Evolutionary conservation across 306 rosid genomes (phyloP).

Genomic region (Cicer cuneatum): DNA sequence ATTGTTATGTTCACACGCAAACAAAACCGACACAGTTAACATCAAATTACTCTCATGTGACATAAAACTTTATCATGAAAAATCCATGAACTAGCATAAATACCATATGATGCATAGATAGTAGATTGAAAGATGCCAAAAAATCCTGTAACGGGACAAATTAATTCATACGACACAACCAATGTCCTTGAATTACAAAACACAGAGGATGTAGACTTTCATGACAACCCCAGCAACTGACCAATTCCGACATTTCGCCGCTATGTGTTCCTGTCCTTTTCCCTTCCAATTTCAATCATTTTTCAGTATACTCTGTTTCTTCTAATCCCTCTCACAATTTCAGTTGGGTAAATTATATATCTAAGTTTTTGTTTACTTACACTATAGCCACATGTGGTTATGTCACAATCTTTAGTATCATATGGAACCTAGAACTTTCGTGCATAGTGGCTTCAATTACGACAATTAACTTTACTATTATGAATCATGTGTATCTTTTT

Average conservation of each 20-base stretch:
- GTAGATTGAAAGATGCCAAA: conserved; percentile 45
- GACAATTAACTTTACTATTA: neutral
- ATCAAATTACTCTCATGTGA: neutral
- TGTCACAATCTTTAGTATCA: too few relatives aligned
- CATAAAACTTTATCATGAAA: neutral
- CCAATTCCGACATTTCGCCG: conserved; percentile 43
- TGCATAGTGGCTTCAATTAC: neutral
- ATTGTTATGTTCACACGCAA: neutral
- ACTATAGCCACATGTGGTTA: too few relatives aligned
- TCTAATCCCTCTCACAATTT: neutral
- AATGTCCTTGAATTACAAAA: conserved; percentile 38
- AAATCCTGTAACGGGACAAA: conserved; percentile 35
- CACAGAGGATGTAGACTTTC: conserved; percentile 44
- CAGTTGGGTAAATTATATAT: neutral
- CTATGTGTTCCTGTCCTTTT: conserved; percentile 49
- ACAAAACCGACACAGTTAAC: neutral
- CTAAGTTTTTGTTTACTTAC: neutral
- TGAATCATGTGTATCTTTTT: too few relatives aligned
- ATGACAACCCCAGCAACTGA: conserved; percentile 23
- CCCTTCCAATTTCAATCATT: conserved; percentile 35
- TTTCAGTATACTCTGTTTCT: neutral
- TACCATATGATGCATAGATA: neutral
- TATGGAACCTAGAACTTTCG: neutral
- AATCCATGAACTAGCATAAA: neutral
- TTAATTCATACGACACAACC: conserved; percentile 23